phyloP scores from a whole-genome alignment of 345 rosid genomes.

The Eucalyptus regnans region DNA sequence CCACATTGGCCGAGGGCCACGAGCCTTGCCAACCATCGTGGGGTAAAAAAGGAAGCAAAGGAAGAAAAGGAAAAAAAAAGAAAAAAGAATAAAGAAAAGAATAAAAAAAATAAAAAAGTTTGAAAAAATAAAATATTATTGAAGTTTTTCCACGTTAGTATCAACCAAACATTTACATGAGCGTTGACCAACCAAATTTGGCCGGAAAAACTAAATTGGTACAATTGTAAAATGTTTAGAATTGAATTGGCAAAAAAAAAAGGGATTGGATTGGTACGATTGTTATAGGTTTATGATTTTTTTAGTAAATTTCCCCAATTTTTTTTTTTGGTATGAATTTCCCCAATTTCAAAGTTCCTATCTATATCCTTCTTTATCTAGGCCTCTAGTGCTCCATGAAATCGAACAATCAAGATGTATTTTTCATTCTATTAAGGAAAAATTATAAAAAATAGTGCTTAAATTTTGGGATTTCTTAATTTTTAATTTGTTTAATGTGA shows the following conservation, averaged over 20 bases:
- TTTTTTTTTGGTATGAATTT: too few species aligned
- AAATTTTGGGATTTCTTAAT: rapidly evolving
- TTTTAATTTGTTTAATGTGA: not conserved
- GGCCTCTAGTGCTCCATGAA: not conserved
- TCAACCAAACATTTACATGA: rapidly evolving
- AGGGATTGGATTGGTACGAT: too few species aligned
- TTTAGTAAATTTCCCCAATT: not conserved
- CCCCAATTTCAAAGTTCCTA: not conserved
- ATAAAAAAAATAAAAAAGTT: too few species aligned
- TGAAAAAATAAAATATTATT: rapidly evolving
- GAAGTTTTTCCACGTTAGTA: rapidly evolving
- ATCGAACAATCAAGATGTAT: not conserved
- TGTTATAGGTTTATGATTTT: rapidly evolving
- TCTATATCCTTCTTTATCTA: not conserved
- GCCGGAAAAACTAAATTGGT: rapidly evolving
- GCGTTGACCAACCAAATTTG: rapidly evolving
- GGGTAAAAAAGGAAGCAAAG: too few species aligned
- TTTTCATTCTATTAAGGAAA: not conserved
- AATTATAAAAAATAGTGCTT: too few species aligned
- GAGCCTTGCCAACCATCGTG: rapidly evolving
- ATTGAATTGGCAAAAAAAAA: rapidly evolving
- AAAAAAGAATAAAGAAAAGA: too few species aligned
- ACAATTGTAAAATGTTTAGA: rapidly evolving
- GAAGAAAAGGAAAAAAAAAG: not conserved
- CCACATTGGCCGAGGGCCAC: rapidly evolving